Conservation (phyloP, 768 basidiomycete species). For the Porpolomopsis calyptriformis region DNA sequence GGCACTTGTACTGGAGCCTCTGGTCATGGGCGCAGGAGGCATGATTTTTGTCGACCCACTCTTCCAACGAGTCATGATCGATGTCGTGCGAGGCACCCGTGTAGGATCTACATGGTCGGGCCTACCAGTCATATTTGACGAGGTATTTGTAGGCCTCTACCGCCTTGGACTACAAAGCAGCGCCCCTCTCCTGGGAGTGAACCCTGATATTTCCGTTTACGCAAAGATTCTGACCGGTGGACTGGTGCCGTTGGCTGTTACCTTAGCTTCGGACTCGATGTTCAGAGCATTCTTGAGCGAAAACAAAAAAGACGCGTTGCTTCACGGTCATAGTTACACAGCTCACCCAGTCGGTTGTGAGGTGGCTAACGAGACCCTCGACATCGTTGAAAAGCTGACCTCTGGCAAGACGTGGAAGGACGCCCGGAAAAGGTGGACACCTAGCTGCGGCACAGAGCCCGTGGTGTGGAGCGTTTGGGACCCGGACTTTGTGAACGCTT, state of each 20-base stretch:
- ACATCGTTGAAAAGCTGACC: conserved; percentile 45
- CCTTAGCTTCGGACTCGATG: conserved; percentile 69
- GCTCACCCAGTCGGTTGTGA: conserved; percentile 91
- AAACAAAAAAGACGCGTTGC: conserved; percentile 71
- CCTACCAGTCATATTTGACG: conserved; percentile 89
- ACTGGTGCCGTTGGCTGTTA: conserved; percentile 75
- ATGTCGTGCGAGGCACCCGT: conserved; percentile 54
- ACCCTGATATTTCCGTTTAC: conserved; percentile 84
- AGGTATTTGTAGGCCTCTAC: conserved; percentile 90
- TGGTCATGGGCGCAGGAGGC: conserved; percentile 90
- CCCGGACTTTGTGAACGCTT: conserved; percentile 49
- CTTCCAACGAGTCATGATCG: conserved; percentile 82
- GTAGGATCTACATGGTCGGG: conserved; percentile 42
- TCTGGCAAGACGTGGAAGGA: conserved; percentile 44
- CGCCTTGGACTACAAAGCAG: conserved; percentile 68
- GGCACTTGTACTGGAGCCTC: conserved; percentile 81
- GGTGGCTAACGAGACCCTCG: conserved; percentile 74
- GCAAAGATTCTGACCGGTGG: conserved; percentile 95
- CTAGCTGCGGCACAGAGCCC: conserved; percentile 7
- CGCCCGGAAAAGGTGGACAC: conserved; percentile 52
- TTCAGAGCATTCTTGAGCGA: conserved; percentile 71
- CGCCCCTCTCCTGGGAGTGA: conserved; percentile 52
- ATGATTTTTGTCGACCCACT: conserved; percentile 98
- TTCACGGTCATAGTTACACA: conserved; percentile 95
- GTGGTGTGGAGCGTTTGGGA: conserved; percentile 85